Conservation (phyloP, 1,284 basidiomycete genomes). For the Fomitopsis pinicola region DNA sequence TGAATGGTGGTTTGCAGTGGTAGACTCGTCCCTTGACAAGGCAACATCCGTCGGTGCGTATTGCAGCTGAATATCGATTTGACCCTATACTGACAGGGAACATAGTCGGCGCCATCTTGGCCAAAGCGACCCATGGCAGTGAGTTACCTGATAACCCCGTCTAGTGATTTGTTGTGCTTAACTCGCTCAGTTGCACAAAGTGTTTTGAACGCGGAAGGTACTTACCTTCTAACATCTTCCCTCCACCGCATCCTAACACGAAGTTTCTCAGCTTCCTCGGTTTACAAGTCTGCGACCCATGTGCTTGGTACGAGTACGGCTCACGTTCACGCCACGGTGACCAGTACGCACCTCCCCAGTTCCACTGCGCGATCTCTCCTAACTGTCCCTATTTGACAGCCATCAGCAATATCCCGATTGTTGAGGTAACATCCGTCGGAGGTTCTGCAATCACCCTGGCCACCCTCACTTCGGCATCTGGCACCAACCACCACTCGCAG, state of each 20-base stretch:
- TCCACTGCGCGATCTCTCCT: not conserved
- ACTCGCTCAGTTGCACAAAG: not conserved
- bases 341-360: conserved; percentile 5
- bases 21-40: conserved; percentile 7
- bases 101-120: not conserved
- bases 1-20: conserved; percentile 1
- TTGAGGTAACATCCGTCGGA: conserved; percentile 22
- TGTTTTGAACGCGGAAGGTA: conserved; percentile 1
- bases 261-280: conserved; percentile 5
- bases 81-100: not conserved
- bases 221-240: not conserved
- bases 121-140: conserved; percentile 6
- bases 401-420: conserved; percentile 18
- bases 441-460: conserved; percentile 20
- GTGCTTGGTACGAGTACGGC: conserved; percentile 14
- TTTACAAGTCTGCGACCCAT: conserved; percentile 10
- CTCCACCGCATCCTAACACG: not conserved
- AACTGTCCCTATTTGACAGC: conserved; percentile 5
- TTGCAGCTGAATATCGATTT: not conserved
- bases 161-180: not conserved
- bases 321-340: conserved; percentile 15
- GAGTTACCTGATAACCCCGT: not conserved
- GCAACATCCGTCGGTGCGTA: conserved; percentile 9
- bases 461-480: conserved; percentile 3
- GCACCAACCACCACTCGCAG: conserved; percentile 3